phyloP scores from a whole-genome alignment of 106 monocot genomes.

The Xerophyta viscosa region DNA sequence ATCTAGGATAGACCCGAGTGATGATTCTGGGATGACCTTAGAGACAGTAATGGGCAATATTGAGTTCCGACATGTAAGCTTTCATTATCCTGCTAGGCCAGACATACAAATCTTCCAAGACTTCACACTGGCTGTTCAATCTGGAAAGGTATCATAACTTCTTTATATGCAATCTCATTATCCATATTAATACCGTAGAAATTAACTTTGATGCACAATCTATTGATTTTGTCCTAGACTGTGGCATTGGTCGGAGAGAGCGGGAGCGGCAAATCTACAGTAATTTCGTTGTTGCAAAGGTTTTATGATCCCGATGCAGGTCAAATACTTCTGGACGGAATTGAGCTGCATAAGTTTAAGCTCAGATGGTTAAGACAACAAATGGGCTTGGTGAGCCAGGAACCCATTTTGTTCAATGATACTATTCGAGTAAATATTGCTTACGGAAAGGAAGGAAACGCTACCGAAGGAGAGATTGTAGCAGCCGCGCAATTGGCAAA shows the following conservation, averaged over 20 bases:
- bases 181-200: background rate
- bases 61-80: constrained; percentile 44
- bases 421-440: constrained; percentile 19
- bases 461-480: constrained; percentile 11
- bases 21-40: constrained; percentile 30
- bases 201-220: too few relatives aligned
- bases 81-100: constrained; percentile 46
- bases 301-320: constrained; percentile 16
- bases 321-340: constrained; percentile 15
- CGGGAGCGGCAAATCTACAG: constrained; percentile 17
- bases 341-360: constrained; percentile 14
- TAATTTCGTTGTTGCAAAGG: constrained; percentile 11
- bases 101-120: constrained; percentile 52
- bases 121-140: constrained; percentile 27
- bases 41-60: constrained; percentile 35
- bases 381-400: constrained; percentile 18
- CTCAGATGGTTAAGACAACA: constrained; percentile 17
- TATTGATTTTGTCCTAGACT: constrained; percentile 11
- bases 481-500: constrained; percentile 15
- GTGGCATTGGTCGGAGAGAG: constrained; percentile 15
- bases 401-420: constrained; percentile 12
- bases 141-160: constrained; percentile 23
- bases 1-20: constrained; percentile 43
- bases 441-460: constrained; percentile 16
- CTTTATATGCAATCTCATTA: background rate